Percentiles rank a stretch among this genome's conserved stretches.
These are phyloP conservation scores for Microdochium paspali DNA, from an alignment of 2,329 filamentous ascomycete species.

Conservation along the genomic window DNA sequence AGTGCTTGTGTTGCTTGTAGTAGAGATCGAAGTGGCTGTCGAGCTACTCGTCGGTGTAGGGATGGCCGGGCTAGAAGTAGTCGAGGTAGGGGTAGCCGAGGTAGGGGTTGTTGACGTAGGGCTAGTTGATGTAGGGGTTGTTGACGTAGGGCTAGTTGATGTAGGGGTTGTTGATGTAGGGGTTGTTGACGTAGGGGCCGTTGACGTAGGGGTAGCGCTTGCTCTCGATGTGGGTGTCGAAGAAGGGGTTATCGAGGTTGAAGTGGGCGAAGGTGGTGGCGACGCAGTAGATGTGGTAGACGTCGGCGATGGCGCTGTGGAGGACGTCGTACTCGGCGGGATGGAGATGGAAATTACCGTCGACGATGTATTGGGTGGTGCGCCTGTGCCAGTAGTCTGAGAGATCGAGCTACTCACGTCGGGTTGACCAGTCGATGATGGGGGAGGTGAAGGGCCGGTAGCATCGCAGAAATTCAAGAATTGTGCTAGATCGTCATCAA, in stretches of 20 bases:
- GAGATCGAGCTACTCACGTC: conserved; percentile 6
- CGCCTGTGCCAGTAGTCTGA: conserved; percentile 9
- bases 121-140: neutral
- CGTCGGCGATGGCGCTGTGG: conserved; percentile 1
- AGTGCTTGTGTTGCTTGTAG: conserved; percentile 5
- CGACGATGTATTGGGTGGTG: conserved; percentile 4
- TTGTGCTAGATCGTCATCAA: conserved; percentile 15
- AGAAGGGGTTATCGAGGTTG: neutral
- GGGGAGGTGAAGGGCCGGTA: neutral
- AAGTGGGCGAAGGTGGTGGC: neutral
- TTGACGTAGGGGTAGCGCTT: neutral
- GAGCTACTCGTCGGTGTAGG: too few species aligned
- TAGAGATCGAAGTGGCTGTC: conserved; percentile 4
- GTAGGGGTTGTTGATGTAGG: conserved; percentile 1
- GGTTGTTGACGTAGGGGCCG: neutral
- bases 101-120: neutral
- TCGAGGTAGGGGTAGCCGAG: conserved; percentile 3
- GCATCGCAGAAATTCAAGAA: conserved; percentile 34
- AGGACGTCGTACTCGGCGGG: conserved; percentile 4
- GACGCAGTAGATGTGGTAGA: conserved; percentile 1
- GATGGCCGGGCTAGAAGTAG: conserved; percentile 2
- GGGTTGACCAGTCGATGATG: conserved; percentile 2
- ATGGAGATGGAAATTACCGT: conserved; percentile 1
- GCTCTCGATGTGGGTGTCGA: neutral
- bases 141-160: neutral